Percentiles rank a stretch among this genome's conserved stretches.
Evolutionary conservation across 2,329 filamentous ascomycete species (phyloP).

Genomic region (Aspergillus quadricinctus): DNA sequence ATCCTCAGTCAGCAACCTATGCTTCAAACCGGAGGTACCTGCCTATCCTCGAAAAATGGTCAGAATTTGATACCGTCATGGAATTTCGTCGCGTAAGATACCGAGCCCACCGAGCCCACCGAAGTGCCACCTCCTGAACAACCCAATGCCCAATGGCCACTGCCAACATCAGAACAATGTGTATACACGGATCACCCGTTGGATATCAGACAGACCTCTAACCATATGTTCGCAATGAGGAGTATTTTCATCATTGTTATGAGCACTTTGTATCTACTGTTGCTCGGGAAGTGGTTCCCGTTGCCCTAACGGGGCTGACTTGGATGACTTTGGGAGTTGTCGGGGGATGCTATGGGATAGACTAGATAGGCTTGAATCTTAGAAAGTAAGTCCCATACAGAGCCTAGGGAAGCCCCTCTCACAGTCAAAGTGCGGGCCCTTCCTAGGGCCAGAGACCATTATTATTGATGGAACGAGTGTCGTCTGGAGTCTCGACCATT

Average conservation of each 20-base stretch:
- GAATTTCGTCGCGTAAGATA: neutral
- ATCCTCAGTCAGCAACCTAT: neutral
- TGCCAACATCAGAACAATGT: neutral
- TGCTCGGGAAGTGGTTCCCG: neutral
- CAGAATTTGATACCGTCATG: neutral
- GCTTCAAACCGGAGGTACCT: neutral
- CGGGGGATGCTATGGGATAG: neutral
- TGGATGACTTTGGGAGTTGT: neutral
- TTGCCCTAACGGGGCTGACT: neutral
- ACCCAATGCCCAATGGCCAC: too few relatives aligned
- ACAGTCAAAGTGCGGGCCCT: neutral
- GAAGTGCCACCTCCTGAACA: neutral
- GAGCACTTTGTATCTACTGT: neutral
- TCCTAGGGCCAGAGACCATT: neutral
- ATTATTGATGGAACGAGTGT: neutral
- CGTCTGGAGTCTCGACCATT: neutral
- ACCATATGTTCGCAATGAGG: neutral
- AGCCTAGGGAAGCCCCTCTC: neutral
- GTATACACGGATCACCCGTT: neutral
- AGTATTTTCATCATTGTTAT: neutral
- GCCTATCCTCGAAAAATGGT: neutral
- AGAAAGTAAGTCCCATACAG: neutral
- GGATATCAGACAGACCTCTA: neutral
- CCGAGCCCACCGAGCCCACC: neutral
- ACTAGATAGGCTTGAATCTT: neutral